Conservation (phyloP, 164 flowering plant species). For the Piper betle region DNA sequence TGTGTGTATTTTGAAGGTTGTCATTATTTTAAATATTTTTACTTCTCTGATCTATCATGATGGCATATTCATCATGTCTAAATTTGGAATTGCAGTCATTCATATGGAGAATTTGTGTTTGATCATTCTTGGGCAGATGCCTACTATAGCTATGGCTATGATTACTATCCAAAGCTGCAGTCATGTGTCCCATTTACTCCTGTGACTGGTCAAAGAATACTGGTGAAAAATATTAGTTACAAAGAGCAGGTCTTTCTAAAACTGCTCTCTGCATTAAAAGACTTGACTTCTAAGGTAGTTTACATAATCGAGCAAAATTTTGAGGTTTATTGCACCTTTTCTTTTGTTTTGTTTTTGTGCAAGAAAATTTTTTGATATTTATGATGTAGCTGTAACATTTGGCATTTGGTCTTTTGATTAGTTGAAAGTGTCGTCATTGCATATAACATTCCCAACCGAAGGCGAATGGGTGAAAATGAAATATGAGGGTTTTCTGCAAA, state of each 20-base stretch:
- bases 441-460: constrained; percentile 72
- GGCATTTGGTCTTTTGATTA: constrained; percentile 15
- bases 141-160: constrained; percentile 60
- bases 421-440: constrained; percentile 82
- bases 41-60: background rate
- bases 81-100: constrained; percentile 58
- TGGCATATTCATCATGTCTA: background rate
- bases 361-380: background rate
- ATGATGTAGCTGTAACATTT: background rate
- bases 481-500: constrained; percentile 66
- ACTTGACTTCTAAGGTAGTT: constrained; percentile 56
- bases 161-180: constrained; percentile 86
- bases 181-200: constrained; percentile 95
- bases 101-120: constrained; percentile 93
- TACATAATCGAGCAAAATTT: background rate
- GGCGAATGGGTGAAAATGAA: constrained; percentile 54
- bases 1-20: no score
- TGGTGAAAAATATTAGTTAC: constrained; percentile 45
- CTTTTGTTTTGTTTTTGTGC: background rate
- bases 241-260: constrained; percentile 68
- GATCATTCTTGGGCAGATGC: constrained; percentile 97
- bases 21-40: background rate
- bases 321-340: background rate
- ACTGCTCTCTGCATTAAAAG: constrained; percentile 57
- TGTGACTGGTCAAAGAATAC: constrained; percentile 81